Base-by-base conservation (phyloP, 2,329 filamentous ascomycete species). In the Amylocarpus encephaloides region DNA sequence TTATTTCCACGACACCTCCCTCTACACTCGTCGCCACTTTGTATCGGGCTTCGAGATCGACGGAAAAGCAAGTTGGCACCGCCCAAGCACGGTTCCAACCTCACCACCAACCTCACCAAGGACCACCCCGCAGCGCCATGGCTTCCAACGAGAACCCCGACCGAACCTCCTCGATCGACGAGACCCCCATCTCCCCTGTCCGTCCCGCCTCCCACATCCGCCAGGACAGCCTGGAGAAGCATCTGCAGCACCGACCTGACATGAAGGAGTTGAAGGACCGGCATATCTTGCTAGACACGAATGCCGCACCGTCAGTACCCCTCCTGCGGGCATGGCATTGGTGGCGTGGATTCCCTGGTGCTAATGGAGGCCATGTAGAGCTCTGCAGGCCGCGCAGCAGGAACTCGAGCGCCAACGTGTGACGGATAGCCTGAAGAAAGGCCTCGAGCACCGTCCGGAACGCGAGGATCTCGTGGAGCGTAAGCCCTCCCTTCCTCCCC, bases 381-480 rank as follows among this genome's bases (percentile, higher is more conserved):
- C 81, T 22, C 72, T 87, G 33, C 83, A 86, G 69, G 75, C 79
- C 13, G 72, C 73, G 49, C 75, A 76, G 46, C 74, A 76, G 40
- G 82, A 85, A 57, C 77, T 87, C 38, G 82, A 83, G 60, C 78
- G 82, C 56, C 81, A 85, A 64, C 73, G 76, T 50, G 76, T 77
- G 13, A 75, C 76, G 10, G 81, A 86, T 64, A 80, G 70, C 56
- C 67, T 86, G 56, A 83, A 81, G 69, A 84, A 82, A 66, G 75
- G 79, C 22, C 71, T 87, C 11, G 75, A 80, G 59, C 75, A 79
- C 50, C 70, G 83, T 13, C 80, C 82, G 4, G 79, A 89, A 18
- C 82, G 86, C 50, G 79, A 88, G 33, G 82, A 88, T 63, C 76
- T 96, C 18, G 73, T 95, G 55, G 86, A 93, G 66, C 86, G 87